Base-by-base conservation (phyloP, 2,329 filamentous ascomycete species). In the Ceratocystis destructans region DNA sequence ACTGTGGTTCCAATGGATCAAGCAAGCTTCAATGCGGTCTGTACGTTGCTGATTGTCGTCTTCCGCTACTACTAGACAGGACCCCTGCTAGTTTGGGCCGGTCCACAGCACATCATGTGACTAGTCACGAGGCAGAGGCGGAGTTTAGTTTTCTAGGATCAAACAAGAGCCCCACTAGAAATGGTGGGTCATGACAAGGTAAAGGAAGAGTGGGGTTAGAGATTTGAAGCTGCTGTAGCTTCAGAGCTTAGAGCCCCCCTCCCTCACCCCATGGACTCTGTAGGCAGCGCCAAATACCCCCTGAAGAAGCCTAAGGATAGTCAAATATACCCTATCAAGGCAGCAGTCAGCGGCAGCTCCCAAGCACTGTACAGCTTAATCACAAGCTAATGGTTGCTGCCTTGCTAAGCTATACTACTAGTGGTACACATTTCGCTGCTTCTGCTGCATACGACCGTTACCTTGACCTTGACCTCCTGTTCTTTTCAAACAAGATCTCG, bases 371-470 rank as follows among this genome's bases (percentile, higher is more conserved):
- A 59, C 2, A 31, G n/a, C 55, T 59, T 31, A 57, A 59, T 59
- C 55, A 59, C 55, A 59, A 59, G 55, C 55, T 59, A 59, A 59
- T 59, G 28, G 37, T 28, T 59, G 55, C 10, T 59, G 55, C 28
- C 55, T 59, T 59, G 55, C 48, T 53, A 41, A 41, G 37, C 37
- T 41, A 10, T 15, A 41, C 33, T 37, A 4, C 10, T 41, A 41
- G 37, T 15, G 37, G 37, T 53, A 12, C n/a, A 53, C 48, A 53
- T 53, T 41, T 12, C 37, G 3, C 37, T 15, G 10, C 37, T 41
- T 41, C 37, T 53, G n/a, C n/a, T 22, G 6, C 10, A 53, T 50
- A 53, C 22, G 22, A 53, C 10, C 48, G 17, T n/a, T n/a, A 53
- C 48, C n/a, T 53, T 53, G 48, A n/a, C n/a, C 15, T 25, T 25